phyloP scores from a whole-genome alignment of 2,329 filamentous ascomycete genomes.

The Phialocephala sp. region DNA sequence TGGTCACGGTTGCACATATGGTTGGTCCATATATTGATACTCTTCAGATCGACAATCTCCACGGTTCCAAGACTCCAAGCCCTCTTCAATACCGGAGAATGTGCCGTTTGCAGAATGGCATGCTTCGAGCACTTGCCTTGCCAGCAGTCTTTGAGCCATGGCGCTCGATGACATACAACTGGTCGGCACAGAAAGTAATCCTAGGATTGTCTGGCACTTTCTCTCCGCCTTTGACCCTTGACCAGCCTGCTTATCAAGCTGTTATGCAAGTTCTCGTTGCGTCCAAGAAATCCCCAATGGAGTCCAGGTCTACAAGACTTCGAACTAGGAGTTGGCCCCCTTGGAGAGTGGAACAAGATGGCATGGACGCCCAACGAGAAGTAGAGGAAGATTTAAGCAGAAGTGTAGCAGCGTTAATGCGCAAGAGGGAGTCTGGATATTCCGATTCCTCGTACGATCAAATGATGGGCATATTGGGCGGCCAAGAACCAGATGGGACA shows the following conservation, averaged over 20 bases:
- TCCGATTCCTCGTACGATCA: slow-evolving; percentile 51
- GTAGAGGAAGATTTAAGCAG: slow-evolving; percentile 60
- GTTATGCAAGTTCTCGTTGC: slow-evolving; percentile 60
- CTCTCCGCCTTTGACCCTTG: slow-evolving; percentile 56
- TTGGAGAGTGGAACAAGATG: slow-evolving; percentile 61
- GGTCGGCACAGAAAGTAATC: slow-evolving; percentile 62
- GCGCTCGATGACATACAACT: slow-evolving; percentile 53
- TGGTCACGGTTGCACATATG: slow-evolving; percentile 37
- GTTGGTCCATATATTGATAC: slow-evolving; percentile 30
- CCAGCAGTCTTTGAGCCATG: slow-evolving; percentile 45
- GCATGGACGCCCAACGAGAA: slow-evolving; percentile 60
- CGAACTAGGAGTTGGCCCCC: slow-evolving; percentile 64
- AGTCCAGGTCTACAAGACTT: slow-evolving; percentile 54
- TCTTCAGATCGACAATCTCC: slow-evolving; percentile 13
- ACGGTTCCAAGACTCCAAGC: slow-evolving; percentile 18
- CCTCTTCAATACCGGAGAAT: slow-evolving; percentile 24
- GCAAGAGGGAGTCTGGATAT: slow-evolving; percentile 64
- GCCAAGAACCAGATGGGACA: slow-evolving; percentile 54
- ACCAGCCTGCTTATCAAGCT: slow-evolving; percentile 57
- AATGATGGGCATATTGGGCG: slow-evolving; percentile 58
- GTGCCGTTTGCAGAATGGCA: slow-evolving; percentile 49
- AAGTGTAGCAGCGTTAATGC: slow-evolving; percentile 56
- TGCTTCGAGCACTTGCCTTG: slow-evolving; percentile 47
- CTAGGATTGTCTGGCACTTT: slow-evolving; percentile 57
- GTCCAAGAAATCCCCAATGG: slow-evolving; percentile 56